phyloP scores from a whole-genome alignment of 495 filamentous ascomycete species.

The Staphylotrichum longicolle region DNA sequence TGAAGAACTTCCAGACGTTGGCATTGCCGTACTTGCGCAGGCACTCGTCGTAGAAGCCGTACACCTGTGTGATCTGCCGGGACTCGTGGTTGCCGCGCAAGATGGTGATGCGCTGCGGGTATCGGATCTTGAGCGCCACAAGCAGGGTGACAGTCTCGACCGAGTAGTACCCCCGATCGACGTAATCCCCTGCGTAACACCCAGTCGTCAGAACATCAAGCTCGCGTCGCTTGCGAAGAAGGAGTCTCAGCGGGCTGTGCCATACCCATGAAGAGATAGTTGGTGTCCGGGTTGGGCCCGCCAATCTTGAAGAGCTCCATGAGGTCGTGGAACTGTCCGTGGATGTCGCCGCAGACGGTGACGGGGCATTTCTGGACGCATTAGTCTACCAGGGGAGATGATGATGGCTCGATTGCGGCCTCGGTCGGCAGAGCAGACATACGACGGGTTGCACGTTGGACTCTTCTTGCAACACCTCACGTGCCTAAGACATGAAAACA shows the following conservation, averaged over 20 bases:
- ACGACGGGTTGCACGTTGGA: conserved; percentile 99
- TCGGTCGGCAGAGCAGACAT: conserved; percentile 44
- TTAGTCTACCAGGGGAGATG: conserved; percentile 12
- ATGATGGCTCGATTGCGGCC: background rate
- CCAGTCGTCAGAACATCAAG: conserved; percentile 19
- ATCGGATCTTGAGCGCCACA: conserved; percentile 92
- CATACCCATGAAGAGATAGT: conserved; percentile 93
- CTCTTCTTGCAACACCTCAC: conserved; percentile 95
- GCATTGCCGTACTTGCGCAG: conserved; percentile 97
- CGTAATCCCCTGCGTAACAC: conserved; percentile 72
- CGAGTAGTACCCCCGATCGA: conserved; percentile 95
- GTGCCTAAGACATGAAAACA: conserved; percentile 58
- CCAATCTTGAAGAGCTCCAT: conserved; percentile 96
- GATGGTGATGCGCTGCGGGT: conserved; percentile 94
- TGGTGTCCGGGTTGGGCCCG: conserved; percentile 87
- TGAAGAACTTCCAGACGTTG: conserved; percentile 99
- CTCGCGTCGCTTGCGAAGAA: background rate
- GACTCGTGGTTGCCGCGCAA: conserved; percentile 97
- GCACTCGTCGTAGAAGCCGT: conserved; percentile 97
- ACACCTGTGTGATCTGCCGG: conserved; percentile 95
- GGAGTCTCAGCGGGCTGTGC: conserved; percentile 14
- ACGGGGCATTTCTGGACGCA: conserved; percentile 80
- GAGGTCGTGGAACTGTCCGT: conserved; percentile 90
- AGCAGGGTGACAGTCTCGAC: conserved; percentile 94
- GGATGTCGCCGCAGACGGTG: conserved; percentile 90